Conservation (phyloP, 1,284 basidiomycete genomes). For the Irpex sp. region DNA sequence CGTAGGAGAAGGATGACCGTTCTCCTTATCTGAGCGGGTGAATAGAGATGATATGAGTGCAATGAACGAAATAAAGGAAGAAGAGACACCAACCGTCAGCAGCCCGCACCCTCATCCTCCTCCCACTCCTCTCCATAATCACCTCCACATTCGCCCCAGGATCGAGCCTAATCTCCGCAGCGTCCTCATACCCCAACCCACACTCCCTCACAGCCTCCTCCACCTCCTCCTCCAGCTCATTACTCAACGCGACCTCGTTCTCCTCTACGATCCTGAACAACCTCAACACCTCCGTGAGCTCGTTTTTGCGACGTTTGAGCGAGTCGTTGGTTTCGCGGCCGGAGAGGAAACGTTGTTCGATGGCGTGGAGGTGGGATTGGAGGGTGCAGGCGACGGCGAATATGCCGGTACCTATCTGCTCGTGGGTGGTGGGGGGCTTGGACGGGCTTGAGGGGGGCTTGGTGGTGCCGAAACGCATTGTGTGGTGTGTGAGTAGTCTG, state of each 20-base stretch:
- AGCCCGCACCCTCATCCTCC: background rate
- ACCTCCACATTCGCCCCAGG: background rate
- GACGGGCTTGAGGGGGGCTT: background rate
- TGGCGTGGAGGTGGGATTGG: background rate
- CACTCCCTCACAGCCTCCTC: background rate
- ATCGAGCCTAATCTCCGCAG: background rate
- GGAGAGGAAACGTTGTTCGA: background rate
- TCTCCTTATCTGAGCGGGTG: background rate
- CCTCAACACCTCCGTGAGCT: background rate
- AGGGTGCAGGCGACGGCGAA: background rate
- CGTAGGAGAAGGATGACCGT: background rate
- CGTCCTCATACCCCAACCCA: background rate
- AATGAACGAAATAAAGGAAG: background rate
- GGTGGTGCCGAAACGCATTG: background rate
- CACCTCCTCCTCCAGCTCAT: background rate
- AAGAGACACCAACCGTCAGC: background rate
- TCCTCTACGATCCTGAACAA: background rate
- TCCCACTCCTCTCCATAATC: background rate
- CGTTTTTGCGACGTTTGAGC: background rate
- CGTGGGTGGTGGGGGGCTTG: background rate
- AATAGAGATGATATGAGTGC: background rate
- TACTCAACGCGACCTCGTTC: background rate
- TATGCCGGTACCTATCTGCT: background rate
- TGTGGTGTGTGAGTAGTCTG: background rate
- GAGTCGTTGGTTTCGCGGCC: background rate